phyloP scores from a whole-genome alignment of 1,284 basidiomycete species.

The Austroboletus niveus region DNA sequence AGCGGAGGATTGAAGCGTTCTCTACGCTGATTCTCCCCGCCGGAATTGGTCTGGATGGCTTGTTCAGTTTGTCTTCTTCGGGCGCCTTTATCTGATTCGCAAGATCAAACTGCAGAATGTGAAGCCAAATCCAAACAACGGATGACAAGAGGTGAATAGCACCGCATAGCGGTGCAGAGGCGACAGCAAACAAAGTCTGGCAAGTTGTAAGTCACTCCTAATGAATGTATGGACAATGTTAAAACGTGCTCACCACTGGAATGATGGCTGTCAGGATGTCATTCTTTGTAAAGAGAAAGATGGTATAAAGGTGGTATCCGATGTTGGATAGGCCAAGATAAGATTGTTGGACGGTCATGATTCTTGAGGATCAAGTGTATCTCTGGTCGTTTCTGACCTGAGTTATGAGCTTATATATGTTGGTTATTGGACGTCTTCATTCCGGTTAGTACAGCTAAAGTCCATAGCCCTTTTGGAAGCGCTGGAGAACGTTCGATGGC shows the following conservation, averaged over 20 bases:
- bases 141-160: constrained; percentile 24
- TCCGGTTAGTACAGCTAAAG: not conserved
- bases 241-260: constrained; percentile 35
- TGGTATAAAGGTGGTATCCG: constrained; percentile 28
- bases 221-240: too few species aligned
- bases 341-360: constrained; percentile 13
- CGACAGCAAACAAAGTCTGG: constrained; percentile 38
- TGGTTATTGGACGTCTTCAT: not conserved
- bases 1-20: constrained; percentile 36
- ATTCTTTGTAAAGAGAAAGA: constrained; percentile 42
- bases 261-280: constrained; percentile 41
- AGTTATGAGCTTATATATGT: constrained; percentile 10
- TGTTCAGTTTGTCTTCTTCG: constrained; percentile 43
- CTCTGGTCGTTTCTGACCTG: not conserved
- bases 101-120: constrained; percentile 43
- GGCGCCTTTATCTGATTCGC: constrained; percentile 42
- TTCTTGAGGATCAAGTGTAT: not conserved
- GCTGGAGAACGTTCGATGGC: too few species aligned
- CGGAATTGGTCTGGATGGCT: constrained; percentile 41
- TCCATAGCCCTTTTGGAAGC: too few species aligned
- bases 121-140: constrained; percentile 43
- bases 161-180: constrained; percentile 30
- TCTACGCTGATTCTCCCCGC: constrained; percentile 34
- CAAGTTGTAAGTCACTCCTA: constrained; percentile 1
- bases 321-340: constrained; percentile 13